Evolutionary conservation across 2,329 filamentous ascomycete genomes (phyloP).

Genomic region (Paraconiothyrium brasiliense): DNA sequence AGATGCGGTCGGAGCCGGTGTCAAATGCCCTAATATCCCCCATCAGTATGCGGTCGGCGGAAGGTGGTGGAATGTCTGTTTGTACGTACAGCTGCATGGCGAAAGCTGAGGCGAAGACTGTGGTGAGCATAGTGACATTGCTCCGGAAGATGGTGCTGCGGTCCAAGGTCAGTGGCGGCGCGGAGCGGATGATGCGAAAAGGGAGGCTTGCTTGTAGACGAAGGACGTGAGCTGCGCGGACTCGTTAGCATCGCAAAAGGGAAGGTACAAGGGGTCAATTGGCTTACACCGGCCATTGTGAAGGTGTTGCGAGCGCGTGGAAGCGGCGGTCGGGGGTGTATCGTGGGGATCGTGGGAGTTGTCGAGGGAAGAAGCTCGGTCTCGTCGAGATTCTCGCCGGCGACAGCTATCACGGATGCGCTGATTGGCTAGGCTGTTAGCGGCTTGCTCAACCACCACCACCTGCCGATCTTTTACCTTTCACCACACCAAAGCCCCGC

Average conservation of each 20-base stretch:
- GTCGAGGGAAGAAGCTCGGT: conserved; percentile 33
- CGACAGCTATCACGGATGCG: conserved; percentile 25
- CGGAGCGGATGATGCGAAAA: conserved; percentile 25
- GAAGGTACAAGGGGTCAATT: conserved; percentile 32
- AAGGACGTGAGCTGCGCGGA: conserved; percentile 58
- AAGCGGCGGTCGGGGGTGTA: conserved; percentile 34
- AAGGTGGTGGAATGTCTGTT: conserved; percentile 7
- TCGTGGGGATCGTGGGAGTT: conserved; percentile 36
- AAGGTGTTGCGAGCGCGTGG: conserved; percentile 31
- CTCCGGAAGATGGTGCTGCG: conserved; percentile 81
- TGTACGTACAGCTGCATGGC: conserved; percentile 87
- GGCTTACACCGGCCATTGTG: conserved; percentile 70
- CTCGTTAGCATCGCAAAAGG: conserved; percentile 35
- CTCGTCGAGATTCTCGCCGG: conserved; percentile 27
- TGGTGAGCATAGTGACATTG: conserved; percentile 87
- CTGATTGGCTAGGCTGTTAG: conserved; percentile 38
- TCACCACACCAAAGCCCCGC: conserved; percentile 12
- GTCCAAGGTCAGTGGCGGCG: conserved; percentile 40
- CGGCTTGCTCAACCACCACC: conserved; percentile 9
- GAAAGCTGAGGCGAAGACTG: conserved; percentile 88
- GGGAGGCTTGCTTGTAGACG: conserved; percentile 62
- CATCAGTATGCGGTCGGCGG: conserved; percentile 32
- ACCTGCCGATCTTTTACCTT: conserved; percentile 10
- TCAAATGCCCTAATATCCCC: conserved; percentile 76
- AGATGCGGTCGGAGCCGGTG: conserved; percentile 80